Evolutionary conservation across 768 basidiomycete species (phyloP).

Genomic region (Tulasnella sp.): DNA sequence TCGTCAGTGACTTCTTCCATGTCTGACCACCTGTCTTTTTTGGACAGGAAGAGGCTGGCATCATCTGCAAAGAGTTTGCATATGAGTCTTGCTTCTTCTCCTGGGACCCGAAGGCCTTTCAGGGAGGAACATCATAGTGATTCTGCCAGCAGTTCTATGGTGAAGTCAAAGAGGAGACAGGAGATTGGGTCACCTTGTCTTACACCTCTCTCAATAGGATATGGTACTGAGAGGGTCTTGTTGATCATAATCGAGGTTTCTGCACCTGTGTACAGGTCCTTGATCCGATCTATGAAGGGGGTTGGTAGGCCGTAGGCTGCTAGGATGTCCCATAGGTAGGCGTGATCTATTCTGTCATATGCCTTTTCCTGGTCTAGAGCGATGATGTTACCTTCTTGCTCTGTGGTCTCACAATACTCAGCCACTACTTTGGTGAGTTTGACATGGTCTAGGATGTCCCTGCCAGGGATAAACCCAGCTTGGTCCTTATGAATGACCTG

Average conservation of each 20-base stretch:
- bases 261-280: background rate
- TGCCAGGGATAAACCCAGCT: slow-evolving; percentile 6
- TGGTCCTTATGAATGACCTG: slow-evolving; percentile 4
- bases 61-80: slow-evolving; percentile 21
- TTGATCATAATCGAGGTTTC: background rate
- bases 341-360: slow-evolving; percentile 10
- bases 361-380: slow-evolving; percentile 12
- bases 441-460: slow-evolving; percentile 10
- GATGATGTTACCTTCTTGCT: background rate
- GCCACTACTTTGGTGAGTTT: background rate
- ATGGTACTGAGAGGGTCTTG: background rate
- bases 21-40: slow-evolving; percentile 19
- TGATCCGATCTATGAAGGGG: background rate
- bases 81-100: background rate
- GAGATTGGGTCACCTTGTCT: slow-evolving; percentile 14
- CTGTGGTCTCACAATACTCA: background rate
- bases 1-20: slow-evolving; percentile 19
- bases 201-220: background rate
- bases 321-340: slow-evolving; percentile 9
- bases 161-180: too few relatives aligned
- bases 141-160: slow-evolving; percentile 4
- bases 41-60: slow-evolving; percentile 20
- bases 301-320: background rate
- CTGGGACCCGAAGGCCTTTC: slow-evolving; percentile 12
- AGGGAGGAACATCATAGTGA: background rate